Evolutionary conservation across 129 eudicot genomes (phyloP).

Genomic region (Escallonia herrerae): DNA sequence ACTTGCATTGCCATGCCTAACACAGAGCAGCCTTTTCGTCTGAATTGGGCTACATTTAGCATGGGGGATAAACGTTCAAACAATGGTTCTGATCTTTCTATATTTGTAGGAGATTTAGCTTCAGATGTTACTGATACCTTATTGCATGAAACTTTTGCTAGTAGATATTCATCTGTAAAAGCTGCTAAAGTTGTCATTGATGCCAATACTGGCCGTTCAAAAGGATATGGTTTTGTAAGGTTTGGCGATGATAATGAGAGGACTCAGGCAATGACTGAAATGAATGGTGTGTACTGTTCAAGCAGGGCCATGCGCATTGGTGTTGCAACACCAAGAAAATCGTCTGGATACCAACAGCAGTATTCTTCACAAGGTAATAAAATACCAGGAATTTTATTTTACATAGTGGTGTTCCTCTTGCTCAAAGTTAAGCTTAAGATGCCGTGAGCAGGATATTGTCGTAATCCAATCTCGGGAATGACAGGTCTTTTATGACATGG

Average conservation of each 20-base stretch:
- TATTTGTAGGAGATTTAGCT: conserved; percentile 90
- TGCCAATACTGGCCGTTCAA: conserved; percentile 76
- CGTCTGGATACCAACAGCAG: conserved; percentile 73
- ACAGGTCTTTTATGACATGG: no score
- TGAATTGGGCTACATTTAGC: conserved; percentile 96
- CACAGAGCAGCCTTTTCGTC: conserved; percentile 67
- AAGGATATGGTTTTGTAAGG: conserved; percentile 90
- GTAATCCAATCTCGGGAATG: no score
- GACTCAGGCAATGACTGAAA: conserved; percentile 82
- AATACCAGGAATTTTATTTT: no score
- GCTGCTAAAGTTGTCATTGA: conserved; percentile 88
- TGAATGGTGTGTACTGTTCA: conserved; percentile 77
- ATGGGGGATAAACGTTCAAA: conserved; percentile 81
- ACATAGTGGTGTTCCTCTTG: no score
- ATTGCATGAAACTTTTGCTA: conserved; percentile 68
- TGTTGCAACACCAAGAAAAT: conserved; percentile 76
- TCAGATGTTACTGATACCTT: conserved; percentile 82
- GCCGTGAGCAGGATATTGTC: no score
- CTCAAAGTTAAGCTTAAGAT: no score
- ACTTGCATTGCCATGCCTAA: conserved; percentile 62
- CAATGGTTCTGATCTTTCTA: conserved; percentile 80
- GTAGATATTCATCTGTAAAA: conserved; percentile 68
- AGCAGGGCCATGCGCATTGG: conserved; percentile 89
- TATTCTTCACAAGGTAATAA: conserved; percentile 45
- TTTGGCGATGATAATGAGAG: conserved; percentile 86